Conservation (phyloP, 495 filamentous ascomycete species). For the Lepidopterella palustris region DNA sequence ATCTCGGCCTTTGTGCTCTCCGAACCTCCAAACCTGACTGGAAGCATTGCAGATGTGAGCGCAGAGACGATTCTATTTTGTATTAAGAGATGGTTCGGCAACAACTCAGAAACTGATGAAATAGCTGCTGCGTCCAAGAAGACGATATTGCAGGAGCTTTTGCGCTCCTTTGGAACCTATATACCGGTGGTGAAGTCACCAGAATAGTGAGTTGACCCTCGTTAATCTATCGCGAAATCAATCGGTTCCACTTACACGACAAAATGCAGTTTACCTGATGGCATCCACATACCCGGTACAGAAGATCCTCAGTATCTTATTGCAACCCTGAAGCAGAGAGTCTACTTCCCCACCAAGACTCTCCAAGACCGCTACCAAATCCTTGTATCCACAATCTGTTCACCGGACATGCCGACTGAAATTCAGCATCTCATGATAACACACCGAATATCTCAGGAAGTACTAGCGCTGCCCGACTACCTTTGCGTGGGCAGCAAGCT, state of each 20-base stretch:
- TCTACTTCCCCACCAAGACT: conserved; percentile 10
- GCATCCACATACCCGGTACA: background rate
- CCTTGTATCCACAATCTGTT: conserved; percentile 9
- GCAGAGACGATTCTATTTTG: conserved; percentile 16
- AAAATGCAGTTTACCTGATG: no score
- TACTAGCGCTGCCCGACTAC: conserved; percentile 2
- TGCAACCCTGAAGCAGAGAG: background rate
- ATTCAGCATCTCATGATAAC: conserved; percentile 17
- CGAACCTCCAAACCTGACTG: conserved; percentile 8
- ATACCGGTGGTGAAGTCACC: no score
- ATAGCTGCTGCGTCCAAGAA: background rate
- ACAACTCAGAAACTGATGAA: conserved; percentile 9
- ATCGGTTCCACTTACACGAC: no score
- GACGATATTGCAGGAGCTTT: background rate
- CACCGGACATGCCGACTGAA: conserved; percentile 1
- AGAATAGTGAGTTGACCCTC: no score
- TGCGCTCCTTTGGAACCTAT: background rate
- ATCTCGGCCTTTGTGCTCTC: background rate
- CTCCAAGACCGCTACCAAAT: conserved; percentile 21
- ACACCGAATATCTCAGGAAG: conserved; percentile 5
- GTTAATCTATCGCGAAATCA: background rate
- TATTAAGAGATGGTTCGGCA: conserved; percentile 18
- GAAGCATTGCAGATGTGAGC: background rate
- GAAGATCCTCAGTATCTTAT: background rate
- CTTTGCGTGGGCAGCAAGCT: conserved; percentile 12